A percentile compares a stretch with the other conserved stretches of the same genome.
These are phyloP conservation scores for Reticulascus tulasneorum DNA, from an alignment of 2,329 filamentous ascomycete genomes.

Conservation along the genomic window DNA sequence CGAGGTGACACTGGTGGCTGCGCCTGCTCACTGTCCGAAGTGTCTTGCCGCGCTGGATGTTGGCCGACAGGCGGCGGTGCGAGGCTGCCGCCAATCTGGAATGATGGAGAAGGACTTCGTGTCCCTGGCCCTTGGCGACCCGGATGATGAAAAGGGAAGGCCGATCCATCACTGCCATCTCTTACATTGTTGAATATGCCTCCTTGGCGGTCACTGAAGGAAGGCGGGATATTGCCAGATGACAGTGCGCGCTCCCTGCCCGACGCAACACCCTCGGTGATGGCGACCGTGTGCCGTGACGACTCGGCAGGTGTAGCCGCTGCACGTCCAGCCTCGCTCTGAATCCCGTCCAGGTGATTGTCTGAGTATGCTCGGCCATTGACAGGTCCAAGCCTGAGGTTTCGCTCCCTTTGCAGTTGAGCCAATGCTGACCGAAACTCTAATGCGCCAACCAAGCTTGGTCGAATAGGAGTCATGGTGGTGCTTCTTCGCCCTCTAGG, in stretches of 20 bases:
- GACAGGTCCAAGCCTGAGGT: constrained; percentile 67
- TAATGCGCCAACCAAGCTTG: constrained; percentile 86
- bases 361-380: constrained; percentile 54
- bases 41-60: constrained; percentile 5
- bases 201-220: constrained; percentile 6
- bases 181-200: too few species aligned
- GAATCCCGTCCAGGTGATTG: constrained; percentile 13
- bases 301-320: constrained; percentile 8
- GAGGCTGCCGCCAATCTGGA: constrained; percentile 35
- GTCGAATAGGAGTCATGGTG: constrained; percentile 81
- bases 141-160: constrained; percentile 6
- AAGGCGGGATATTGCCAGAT: constrained; percentile 35
- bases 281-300: constrained; percentile 10
- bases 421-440: constrained; percentile 90
- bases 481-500: constrained; percentile 62
- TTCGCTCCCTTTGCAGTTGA: constrained; percentile 79
- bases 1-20: constrained; percentile 4
- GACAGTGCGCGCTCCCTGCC: constrained; percentile 42
- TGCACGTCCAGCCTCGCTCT: constrained; percentile 8
- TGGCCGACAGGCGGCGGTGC: constrained; percentile 34
- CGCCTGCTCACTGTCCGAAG: constrained; percentile 1
- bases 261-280: constrained; percentile 10
- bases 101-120: constrained; percentile 26
- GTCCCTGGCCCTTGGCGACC: constrained; percentile 16
- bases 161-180: too few species aligned